Conservation (phyloP, 495 filamentous ascomycete species). For the Hypomontagnella monticulosa region DNA sequence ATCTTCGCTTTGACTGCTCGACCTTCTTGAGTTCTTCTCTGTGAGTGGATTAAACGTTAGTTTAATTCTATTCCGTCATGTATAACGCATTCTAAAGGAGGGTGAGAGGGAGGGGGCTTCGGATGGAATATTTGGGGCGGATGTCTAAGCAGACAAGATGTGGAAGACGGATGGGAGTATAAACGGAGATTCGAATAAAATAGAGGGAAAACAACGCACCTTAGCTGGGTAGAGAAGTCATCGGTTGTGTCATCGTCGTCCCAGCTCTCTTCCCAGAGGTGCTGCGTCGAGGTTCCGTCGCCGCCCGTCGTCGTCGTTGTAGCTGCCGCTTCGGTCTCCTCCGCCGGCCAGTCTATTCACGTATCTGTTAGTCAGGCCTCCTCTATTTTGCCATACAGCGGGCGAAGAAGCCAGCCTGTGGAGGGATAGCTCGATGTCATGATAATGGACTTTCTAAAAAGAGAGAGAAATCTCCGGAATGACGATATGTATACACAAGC, state of each 20-base stretch:
- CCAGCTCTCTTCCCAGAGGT: conserved; percentile 99
- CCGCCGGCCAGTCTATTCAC: conserved; percentile 80
- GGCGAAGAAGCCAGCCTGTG: not conserved
- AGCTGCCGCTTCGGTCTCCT: conserved; percentile 80
- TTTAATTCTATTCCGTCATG: too few relatives aligned
- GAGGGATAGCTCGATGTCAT: too few relatives aligned
- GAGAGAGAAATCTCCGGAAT: not conserved
- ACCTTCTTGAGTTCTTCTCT: conserved; percentile 97
- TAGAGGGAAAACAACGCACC: conserved; percentile 70
- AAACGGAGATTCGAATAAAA: too few relatives aligned
- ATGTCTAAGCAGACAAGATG: too few relatives aligned
- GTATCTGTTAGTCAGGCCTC: not conserved
- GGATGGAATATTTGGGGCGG: too few relatives aligned
- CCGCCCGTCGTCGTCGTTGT: conserved; percentile 39
- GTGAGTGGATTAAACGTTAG: conserved; percentile 6
- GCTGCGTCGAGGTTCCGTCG: conserved; percentile 65
- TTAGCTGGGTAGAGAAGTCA: conserved; percentile 94
- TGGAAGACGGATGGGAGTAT: too few relatives aligned
- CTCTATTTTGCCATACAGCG: not conserved
- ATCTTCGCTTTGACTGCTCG: conserved; percentile 71
- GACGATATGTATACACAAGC: not conserved
- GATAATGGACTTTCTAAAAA: too few relatives aligned
- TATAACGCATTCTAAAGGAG: too few relatives aligned
- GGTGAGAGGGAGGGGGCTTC: conserved; percentile 12
- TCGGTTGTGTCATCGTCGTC: conserved; percentile 98